A percentile compares a stretch with the other conserved stretches of the same genome.
Evolutionary conservation across 2,329 filamentous ascomycete species (phyloP).

Genomic region (Aureobasidium zeae): DNA sequence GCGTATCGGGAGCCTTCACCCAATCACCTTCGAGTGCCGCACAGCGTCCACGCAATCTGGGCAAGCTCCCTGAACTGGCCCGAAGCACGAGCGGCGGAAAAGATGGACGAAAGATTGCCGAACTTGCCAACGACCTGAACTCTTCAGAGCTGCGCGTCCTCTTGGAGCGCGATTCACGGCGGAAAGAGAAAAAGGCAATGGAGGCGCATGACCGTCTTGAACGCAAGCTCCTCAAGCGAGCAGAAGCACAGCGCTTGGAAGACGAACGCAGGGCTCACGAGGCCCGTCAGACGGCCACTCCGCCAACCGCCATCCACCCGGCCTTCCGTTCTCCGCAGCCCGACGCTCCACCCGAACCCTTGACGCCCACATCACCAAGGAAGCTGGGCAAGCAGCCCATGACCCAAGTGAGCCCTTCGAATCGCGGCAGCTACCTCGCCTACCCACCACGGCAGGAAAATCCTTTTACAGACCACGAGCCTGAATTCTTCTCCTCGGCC

Average conservation of each 20-base stretch:
- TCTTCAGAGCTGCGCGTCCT: conserved; percentile 76
- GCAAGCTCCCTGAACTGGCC: conserved; percentile 19
- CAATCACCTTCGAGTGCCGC: not conserved
- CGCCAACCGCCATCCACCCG: conserved; percentile 28
- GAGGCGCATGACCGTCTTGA: conserved; percentile 60
- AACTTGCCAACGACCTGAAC: conserved; percentile 74
- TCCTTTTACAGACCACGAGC: conserved; percentile 23
- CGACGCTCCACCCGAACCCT: conserved; percentile 1
- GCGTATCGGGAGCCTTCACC: conserved; percentile 31
- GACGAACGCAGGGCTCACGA: conserved; percentile 46
- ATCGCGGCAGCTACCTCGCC: conserved; percentile 24
- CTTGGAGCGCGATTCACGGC: conserved; percentile 78
- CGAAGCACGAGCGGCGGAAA: conserved; percentile 29
- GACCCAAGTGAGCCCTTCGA: conserved; percentile 12
- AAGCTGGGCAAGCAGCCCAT: conserved; percentile 5
- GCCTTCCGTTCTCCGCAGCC: conserved; percentile 23
- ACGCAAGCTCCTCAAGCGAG: conserved; percentile 54
- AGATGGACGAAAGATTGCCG: conserved; percentile 53
- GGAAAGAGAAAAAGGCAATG: conserved; percentile 64
- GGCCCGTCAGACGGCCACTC: conserved; percentile 24
- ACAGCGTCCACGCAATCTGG: conserved; percentile 7
- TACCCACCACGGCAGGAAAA: conserved; percentile 19
- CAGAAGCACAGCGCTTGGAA: conserved; percentile 52
- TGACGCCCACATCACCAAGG: conserved; percentile 7
- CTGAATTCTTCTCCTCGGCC: conserved; percentile 15